Base-by-base conservation (phyloP, 306 rosid species). In the Elaeagnus macrophylla region DNA sequence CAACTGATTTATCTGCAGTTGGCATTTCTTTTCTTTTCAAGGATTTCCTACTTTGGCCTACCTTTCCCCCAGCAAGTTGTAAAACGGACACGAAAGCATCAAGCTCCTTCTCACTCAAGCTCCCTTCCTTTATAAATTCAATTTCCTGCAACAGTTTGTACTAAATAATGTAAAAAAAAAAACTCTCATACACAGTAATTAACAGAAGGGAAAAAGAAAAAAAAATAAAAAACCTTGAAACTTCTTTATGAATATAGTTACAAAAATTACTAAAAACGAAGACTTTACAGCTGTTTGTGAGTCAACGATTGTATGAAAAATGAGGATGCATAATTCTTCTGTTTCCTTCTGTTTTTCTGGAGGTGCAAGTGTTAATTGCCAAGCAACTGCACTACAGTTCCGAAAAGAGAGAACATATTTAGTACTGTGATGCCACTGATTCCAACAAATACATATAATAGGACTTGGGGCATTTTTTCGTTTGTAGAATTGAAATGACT, bases 111-210 rank as follows among this genome's bases (percentile, higher is more conserved):
- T 70, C 42, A 72, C 80, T 79, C 75, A 86, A 67, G 74, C 61
- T 80, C 38, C 95, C 91, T 25, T 60, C 68, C 78, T 81, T 90
- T 56, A 86, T 67, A 69, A 90, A 86, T 66, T 90, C 94, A 83
- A 86, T 71, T 69, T 90, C 97, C 97, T 90, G 83, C 61, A 76
- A 37, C 15, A 67, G 60, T 57, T 71, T 66, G 57, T 51, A n/a
- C 57, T 49, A 10, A 25, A 13, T 18, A 54, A 60, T 35, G 54
- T 42, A 36, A 65, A 47, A 49, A 42, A 57, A n/a, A n/a, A n/a
- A n/a, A n/a, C n/a, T n/a, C 51, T 38, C 9, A 15, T 54, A 41
- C 57, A 52, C 12, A 40, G 17, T 12, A 61, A 44, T 62, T 10
- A 49, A 63, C 44, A 51, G 57, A 36, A 59, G 58, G 57, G 48